Percentiles rank a stretch among this genome's conserved stretches.
These are phyloP conservation scores for Emergomyces orientalis DNA, from an alignment of 2,329 filamentous ascomycete genomes.

Conservation along the genomic window DNA sequence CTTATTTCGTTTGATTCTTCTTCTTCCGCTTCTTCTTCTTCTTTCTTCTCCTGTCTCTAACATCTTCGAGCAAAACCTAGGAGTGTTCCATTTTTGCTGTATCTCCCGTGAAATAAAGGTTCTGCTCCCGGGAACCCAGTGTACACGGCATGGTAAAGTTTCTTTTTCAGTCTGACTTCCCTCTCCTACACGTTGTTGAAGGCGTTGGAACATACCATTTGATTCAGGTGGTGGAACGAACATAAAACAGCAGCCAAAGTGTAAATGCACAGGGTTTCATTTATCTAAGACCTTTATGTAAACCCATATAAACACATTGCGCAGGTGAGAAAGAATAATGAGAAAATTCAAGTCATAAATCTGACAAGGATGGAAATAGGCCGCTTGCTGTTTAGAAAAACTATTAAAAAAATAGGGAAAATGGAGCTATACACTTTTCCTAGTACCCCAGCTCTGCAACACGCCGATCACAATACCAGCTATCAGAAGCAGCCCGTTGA, in stretches of 20 bases:
- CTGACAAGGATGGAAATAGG: neutral
- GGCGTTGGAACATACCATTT: neutral
- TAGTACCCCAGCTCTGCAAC: slow-evolving; percentile 5
- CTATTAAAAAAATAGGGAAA: neutral
- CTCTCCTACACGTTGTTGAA: neutral
- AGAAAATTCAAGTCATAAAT: neutral
- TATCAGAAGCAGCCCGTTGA: slow-evolving; percentile 63
- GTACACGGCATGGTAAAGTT: neutral
- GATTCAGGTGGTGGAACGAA: neutral
- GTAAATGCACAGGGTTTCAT: neutral
- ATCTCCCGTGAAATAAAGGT: neutral
- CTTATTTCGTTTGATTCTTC: neutral
- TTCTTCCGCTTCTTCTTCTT: neutral
- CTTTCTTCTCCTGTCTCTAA: neutral
- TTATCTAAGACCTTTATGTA: neutral
- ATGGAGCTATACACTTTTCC: neutral
- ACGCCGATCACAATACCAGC: slow-evolving; percentile 20
- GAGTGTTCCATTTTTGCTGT: neutral
- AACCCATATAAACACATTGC: neutral
- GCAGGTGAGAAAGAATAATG: neutral
- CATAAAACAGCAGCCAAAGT: neutral
- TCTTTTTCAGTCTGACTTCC: neutral
- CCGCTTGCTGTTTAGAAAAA: neutral
- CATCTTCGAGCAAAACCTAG: neutral
- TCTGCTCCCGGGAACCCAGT: neutral